Evolutionary conservation across 306 rosid genomes (phyloP).

Genomic region (Citrullus mucosospermus): DNA sequence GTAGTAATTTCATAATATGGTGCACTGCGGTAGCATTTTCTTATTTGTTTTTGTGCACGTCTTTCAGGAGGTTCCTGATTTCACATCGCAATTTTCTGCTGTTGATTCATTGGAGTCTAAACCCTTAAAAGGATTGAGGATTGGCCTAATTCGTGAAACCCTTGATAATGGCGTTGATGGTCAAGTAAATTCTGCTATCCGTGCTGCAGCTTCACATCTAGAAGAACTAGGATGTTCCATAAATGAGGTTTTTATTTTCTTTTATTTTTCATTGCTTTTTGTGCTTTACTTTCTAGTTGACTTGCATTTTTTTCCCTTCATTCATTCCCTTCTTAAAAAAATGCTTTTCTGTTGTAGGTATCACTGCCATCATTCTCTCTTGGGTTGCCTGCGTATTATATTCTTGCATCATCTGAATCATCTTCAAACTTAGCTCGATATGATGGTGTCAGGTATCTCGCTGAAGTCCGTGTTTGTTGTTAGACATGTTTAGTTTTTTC

Average conservation of each 20-base stretch:
- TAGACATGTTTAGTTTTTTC: background rate
- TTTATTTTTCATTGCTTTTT: conserved; percentile 4
- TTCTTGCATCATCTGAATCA: conserved; percentile 84
- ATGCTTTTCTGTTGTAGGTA: conserved; percentile 37
- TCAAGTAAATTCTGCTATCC: conserved; percentile 58
- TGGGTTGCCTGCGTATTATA: conserved; percentile 95
- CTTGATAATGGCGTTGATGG: conserved; percentile 73
- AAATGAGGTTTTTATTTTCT: conserved; percentile 46
- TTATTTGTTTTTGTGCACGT: background rate
- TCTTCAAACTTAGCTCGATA: conserved; percentile 96
- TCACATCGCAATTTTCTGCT: conserved; percentile 33
- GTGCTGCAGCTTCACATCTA: conserved; percentile 74
- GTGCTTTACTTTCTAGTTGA: conserved; percentile 8
- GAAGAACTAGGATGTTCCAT: conserved; percentile 83
- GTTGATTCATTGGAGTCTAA: conserved; percentile 42
- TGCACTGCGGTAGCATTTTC: conserved; percentile 2
- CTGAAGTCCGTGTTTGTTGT: background rate
- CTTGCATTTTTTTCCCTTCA: background rate
- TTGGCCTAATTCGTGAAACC: conserved; percentile 86
- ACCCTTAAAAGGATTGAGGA: conserved; percentile 80
- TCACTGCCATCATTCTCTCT: conserved; percentile 91
- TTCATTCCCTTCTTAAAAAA: background rate
- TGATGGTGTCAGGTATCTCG: conserved; percentile 71
- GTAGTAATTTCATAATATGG: background rate
- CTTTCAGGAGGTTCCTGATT: conserved; percentile 69